Conservation (phyloP, 352 stramenopile genomes). For the Phytopythium delawarense region DNA sequence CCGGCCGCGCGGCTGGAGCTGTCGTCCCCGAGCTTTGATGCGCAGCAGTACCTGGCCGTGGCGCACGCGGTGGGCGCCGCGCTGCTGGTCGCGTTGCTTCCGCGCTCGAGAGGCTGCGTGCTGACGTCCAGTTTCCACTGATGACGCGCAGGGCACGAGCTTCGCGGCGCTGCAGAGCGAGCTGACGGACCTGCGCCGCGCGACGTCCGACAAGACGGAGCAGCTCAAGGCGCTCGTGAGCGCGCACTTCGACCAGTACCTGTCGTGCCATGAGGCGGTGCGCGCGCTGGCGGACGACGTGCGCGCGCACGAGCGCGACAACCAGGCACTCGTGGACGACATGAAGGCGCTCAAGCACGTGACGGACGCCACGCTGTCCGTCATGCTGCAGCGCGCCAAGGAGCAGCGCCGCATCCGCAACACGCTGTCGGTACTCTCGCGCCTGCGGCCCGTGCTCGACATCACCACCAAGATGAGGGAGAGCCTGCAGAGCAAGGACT, state of each 20-base stretch:
- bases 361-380: conserved; percentile 60
- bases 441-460: conserved; percentile 67
- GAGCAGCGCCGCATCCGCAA: conserved; percentile 76
- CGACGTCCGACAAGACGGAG: conserved; percentile 79
- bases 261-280: conserved; percentile 79
- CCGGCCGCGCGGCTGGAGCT: conserved; percentile 40
- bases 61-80: conserved; percentile 52
- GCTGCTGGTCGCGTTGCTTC: neutral
- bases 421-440: conserved; percentile 60
- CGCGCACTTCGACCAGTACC: conserved; percentile 80
- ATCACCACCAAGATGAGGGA: conserved; percentile 74
- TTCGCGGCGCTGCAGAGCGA: conserved; percentile 55
- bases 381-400: conserved; percentile 73
- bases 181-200: conserved; percentile 64
- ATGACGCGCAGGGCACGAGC: conserved; percentile 39
- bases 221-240: conserved; percentile 81
- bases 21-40: conserved; percentile 52
- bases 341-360: conserved; percentile 58
- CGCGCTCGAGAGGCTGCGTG: neutral
- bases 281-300: conserved; percentile 58
- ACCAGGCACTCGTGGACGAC: conserved; percentile 37
- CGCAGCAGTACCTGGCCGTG: conserved; percentile 52
- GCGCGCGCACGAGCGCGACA: conserved; percentile 55
- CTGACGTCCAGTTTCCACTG: neutral
- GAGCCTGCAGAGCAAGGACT: conserved; percentile 58